Evolutionary conservation across 371 early-diverging fungal species (phyloP), one percentile per base, ranked within the genome.

Genomic region (Mucor racemosus): DNA sequence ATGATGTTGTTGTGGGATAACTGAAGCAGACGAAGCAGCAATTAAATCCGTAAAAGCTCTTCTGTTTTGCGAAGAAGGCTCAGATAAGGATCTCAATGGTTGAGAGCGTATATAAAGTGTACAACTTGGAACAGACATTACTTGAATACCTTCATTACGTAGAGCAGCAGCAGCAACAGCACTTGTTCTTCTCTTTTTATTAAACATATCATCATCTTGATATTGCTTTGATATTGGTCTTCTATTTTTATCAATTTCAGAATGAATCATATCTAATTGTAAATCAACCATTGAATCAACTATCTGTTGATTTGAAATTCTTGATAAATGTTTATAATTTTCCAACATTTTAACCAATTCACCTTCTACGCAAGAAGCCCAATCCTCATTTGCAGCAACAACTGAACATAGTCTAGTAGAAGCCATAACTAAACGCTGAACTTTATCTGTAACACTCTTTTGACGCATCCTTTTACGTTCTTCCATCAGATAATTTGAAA

Each of bases 401-500:
- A 82, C 66, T 9, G 82, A 67, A 44, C 79, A 79, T 7, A 82
- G 57, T 10, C 73, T 75, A 4, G 78, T 78, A 1, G 82, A 79
- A 7, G 75, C 59, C 26, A 74, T 21, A 8, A 76, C 74, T 15
- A 84, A 71, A 10, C 79, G 73, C 46, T 80, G 80, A 3, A 86
- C 82, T 11, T 86, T 72, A 38, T 71, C 78, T 33, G 79, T 76
- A 0, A 81, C 76, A 36, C 79, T 78, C 10, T 84, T 70, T 36
- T 84, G 74, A 39, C 73, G 66, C 19, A 81, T 78, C 33, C 82
- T 78, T 59, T 84, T 86, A 33, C 86, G 76, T 56, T 86, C 86
- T 53, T 83, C 85, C 7, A 78, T 79, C 57, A 87, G 64, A 15
- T 84, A 75, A 68, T 86, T 87, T 58, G 84, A 82, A 69, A 88